Evolutionary conservation across 441 rosid genomes (phyloP).

Genomic region (Corymbia calophylla): DNA sequence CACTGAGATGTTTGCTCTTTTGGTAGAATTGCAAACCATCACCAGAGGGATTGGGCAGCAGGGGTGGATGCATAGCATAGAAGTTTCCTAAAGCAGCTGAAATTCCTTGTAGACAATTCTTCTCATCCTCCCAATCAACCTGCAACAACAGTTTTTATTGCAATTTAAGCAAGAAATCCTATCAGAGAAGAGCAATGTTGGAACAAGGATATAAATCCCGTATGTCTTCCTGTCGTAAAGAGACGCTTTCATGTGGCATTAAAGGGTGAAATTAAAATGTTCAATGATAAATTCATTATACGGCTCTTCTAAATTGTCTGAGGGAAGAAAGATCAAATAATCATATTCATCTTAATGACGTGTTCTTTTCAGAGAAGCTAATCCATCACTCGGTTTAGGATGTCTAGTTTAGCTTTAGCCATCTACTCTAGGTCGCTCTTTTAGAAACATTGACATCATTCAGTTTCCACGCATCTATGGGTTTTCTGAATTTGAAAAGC

Average conservation of each 20-base stretch:
- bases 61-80: constrained; percentile 87
- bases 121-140: constrained; percentile 93
- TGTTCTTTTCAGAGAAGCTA: neutral
- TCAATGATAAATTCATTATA: neutral
- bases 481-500: neutral
- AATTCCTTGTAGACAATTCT: constrained; percentile 71
- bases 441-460: neutral
- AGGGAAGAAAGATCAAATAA: neutral
- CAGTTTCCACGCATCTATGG: neutral
- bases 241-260: neutral
- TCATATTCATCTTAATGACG: neutral
- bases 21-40: constrained; percentile 59
- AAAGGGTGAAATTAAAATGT: neutral
- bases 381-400: neutral
- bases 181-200: neutral
- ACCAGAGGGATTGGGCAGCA: constrained; percentile 81
- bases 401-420: neutral
- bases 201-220: neutral
- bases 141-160: constrained; percentile 4
- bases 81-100: constrained; percentile 89
- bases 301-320: neutral
- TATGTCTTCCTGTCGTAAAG: neutral
- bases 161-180: neutral
- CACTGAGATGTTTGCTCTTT: constrained; percentile 22
- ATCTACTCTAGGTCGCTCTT: neutral